These are phyloP conservation scores for Berkeleyomyces basicola DNA, from an alignment of 2,329 filamentous ascomycete species.

Conservation along the genomic window DNA sequence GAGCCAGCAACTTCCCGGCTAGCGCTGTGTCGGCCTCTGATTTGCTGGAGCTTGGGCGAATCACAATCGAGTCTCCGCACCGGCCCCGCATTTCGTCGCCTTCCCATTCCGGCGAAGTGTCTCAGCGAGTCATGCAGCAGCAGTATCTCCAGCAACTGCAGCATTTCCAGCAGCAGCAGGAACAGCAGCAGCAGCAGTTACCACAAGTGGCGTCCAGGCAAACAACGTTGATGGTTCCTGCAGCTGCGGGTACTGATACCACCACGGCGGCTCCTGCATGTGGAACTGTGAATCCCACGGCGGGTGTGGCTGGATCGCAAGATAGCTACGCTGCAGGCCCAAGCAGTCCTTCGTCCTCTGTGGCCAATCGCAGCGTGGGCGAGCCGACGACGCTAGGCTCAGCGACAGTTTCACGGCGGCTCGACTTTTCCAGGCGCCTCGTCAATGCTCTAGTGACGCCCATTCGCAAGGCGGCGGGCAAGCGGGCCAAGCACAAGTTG, in stretches of 20 bases:
- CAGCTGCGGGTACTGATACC: background rate
- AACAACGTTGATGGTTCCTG: background rate
- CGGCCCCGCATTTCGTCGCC: conserved; percentile 1
- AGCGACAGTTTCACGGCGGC: background rate
- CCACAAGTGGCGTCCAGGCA: background rate
- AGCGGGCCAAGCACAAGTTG: background rate
- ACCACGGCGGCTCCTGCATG: background rate
- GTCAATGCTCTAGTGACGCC: conserved; percentile 7
- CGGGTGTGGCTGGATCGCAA: no score
- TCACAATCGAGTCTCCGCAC: conserved; percentile 8
- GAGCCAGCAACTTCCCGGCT: background rate
- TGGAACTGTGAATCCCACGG: background rate
- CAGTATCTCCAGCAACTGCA: background rate
- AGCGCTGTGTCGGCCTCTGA: conserved; percentile 5
- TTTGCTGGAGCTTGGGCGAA: conserved; percentile 4
- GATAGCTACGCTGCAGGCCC: no score
- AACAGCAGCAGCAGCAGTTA: background rate
- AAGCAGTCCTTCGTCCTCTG: no score
- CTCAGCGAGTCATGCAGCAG: background rate
- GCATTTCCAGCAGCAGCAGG: background rate
- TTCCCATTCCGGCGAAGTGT: conserved; percentile 1
- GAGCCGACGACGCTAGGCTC: no score
- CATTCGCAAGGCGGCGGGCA: background rate
- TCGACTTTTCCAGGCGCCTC: conserved; percentile 2
- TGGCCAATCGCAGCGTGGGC: no score